phyloP scores from a whole-genome alignment of 139 green algal species.

The Closterium sp. region DNA sequence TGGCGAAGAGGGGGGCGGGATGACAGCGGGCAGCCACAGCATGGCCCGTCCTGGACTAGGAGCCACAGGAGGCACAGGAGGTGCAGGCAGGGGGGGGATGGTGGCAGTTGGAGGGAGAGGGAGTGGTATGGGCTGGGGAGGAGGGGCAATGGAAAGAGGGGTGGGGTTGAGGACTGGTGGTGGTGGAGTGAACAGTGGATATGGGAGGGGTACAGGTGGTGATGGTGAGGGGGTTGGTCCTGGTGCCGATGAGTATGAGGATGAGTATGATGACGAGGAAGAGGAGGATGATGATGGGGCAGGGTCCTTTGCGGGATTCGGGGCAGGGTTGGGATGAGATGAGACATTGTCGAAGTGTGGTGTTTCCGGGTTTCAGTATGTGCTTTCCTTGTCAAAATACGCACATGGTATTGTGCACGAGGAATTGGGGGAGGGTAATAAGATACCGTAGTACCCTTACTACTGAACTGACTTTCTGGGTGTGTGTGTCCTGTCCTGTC shows the following conservation, averaged over 20 bases:
- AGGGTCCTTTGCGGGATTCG: not conserved
- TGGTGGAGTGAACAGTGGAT: not conserved
- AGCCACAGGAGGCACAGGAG: too few relatives aligned
- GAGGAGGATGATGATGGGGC: not conserved
- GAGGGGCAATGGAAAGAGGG: not conserved
- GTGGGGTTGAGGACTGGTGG: not conserved
- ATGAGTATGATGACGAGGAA: not conserved
- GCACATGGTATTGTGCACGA: too few relatives aligned
- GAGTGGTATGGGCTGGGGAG: not conserved
- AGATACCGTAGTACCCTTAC: too few relatives aligned
- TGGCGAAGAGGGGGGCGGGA: too few relatives aligned
- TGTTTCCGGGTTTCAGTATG: too few relatives aligned
- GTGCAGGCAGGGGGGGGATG: not conserved
- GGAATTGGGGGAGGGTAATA: too few relatives aligned
- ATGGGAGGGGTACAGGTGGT: not conserved
- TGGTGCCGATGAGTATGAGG: not conserved
- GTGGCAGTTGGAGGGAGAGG: too few relatives aligned
- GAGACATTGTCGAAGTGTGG: too few relatives aligned
- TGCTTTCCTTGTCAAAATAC: too few relatives aligned
- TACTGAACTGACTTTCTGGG: too few relatives aligned
- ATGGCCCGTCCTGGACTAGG: not conserved
- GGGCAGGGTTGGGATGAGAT: not conserved
- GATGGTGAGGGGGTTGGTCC: not conserved
- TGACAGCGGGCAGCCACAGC: not conserved
- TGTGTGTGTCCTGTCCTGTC: too few relatives aligned